Evolutionary conservation across 192 early-diverging fungal species (phyloP), one percentile per base, ranked within the genome.

Genomic region (Coemansia sp.): DNA sequence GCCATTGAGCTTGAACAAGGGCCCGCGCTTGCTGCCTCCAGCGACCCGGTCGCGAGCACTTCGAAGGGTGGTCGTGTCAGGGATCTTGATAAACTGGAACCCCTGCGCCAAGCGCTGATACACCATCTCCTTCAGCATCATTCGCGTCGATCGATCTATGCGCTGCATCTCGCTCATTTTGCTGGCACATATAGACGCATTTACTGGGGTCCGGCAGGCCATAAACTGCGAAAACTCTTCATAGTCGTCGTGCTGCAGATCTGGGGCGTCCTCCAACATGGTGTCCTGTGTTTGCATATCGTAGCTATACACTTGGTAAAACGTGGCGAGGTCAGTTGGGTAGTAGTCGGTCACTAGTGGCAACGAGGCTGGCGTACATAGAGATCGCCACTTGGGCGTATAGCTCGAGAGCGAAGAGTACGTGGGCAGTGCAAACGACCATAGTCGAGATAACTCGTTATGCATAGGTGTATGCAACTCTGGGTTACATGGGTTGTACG

Each of bases 331-430:
- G 62, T 95, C 90, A 6, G 64, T 67, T 3, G 92, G 83, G 12
- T 90, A 91, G 61, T 87, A 95, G 67, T 97, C 93, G 0, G 93
- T 96, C 1, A 94, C 96, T 45, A 99, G 74, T 9, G 97, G 97
- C 41, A 99, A 76, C 70, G 92, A 95, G 12, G 96, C 97, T 0
- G 97, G 97, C 11, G 94, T 95, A 63, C 88, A 92, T 21, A 99
- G 67, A 4, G 95, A 95, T 57, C 88, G 89, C 97, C 97, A 99
- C 48, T 95, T 82, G 82, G 19, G 89, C 84, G 65, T 88, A 77
- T 42, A 89, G 86, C 60, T 88, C 83, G 61, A 87, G 74, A 55
- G 84, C 73, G 64, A 77, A 75, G 31, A 70, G 79, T 48, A 80
- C 53, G 86, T 88, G 7, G 93, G 92, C 65, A 94, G 92, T 1